Evolutionary conservation across 108 stramenopile genomes (phyloP), one percentile per base, ranked within the genome.

Genomic region (Nannochloropsis oceanica): DNA sequence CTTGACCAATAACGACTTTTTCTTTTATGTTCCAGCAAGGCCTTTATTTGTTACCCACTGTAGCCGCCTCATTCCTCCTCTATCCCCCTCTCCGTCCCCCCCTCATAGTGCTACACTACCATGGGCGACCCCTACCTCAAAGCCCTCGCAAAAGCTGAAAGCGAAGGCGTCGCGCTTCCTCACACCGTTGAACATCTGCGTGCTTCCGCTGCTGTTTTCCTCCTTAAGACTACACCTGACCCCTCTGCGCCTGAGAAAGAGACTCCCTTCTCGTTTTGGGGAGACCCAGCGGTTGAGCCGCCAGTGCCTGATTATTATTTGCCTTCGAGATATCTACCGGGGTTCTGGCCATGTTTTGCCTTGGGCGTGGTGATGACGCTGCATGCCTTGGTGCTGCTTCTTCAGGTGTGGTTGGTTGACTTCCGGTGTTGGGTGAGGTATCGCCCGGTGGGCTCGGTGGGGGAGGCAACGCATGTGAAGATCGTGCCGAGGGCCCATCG

Each of bases 351-450:
- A 8, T 84, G 92, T 24, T 86, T 98, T 44, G 88, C 92, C 43
- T 85, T 93, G 14, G 94, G 95, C 18, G 87, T 96, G 2, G 86
- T 93, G 79, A 92, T 87, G 14, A 92, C 94, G 12, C 80, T 96
- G 44, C 95, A 98, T 91, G 92, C 94, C 43, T 90, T 98, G 20
- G 87, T 97, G 44, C 84, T 95, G 44, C 89, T 98, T 59, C 87
- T 96, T 92, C 96, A 97, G 89, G 91, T 94, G 86, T 98, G 98
- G 98, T 92, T 90, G 79, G 96, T 97, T n/a, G 89, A 84, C 44
- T 96, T 98, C 88, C 90, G 94, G 80, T 94, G 94, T 24, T 92
- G 94, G 92, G 91, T 97, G 80, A 95, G 96, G 86, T 97, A 94
- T 85, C 85, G 89, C 8, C 91, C 91, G 81, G 87, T 94, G 0